Base-by-base conservation (phyloP, 352 stramenopile species). In the Phytophthora ohioensis region DNA sequence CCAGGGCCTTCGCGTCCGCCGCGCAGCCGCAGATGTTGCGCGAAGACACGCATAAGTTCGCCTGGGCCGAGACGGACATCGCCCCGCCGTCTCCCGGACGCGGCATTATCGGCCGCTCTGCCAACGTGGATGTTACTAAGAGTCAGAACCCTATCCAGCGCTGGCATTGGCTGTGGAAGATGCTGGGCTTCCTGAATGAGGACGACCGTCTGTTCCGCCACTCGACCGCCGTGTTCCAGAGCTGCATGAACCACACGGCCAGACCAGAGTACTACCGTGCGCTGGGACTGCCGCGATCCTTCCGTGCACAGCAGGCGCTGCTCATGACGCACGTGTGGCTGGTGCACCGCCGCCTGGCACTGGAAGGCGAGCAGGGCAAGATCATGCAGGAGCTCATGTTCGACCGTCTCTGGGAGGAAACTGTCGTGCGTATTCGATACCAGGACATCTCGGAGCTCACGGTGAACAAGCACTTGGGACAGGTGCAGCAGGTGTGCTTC, bases 271-370 rank as follows among this genome's bases (percentile, higher is more conserved):
- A 91, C 63, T 96, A 91, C 72, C 75, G 74, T 27, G 83, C 84
- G 39, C 60, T 95, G 71, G 77, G 85, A 59, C 49, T 95, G 36
- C 72, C 71, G 32, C 80, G 84, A 35, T 91, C 97, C 58, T 99
- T 99, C 78, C 92, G 94, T 27, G 81, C 88, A 21, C 93, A 97
- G 58, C 97, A 99, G 76, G 91, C 94, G 43, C 69, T 99, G 57
- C 75, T 99, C 15, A 95, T 98, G 61, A 90, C 91, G 48, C 97
- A 99, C 73, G 88, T 99, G 68, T 99, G 97, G 97, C 90, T 99
- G 56, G 74, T 99, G 43, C 97, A 99, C 74, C 95, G 94, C 57
- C 94, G 96, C 34, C 75, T 99, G 47, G 79, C 98, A 43, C 68
- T 84, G 8, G 85, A 95, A 55, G 87, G 93, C 66, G 71, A 85